Evolutionary conservation across 148 eudicot genomes (phyloP).

Genomic region (Arbutus unedo): DNA sequence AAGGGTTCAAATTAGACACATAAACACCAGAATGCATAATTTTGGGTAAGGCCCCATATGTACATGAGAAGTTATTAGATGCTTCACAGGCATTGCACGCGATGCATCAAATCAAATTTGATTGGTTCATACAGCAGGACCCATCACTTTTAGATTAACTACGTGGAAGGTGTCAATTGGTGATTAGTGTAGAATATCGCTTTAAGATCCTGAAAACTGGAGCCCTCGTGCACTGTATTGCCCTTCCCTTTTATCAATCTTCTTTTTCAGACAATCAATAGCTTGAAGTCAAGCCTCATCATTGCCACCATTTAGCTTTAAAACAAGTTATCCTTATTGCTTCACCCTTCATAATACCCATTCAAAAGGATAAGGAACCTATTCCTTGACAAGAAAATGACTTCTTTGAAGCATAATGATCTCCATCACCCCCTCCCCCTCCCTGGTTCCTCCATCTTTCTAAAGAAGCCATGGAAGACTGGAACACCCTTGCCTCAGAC

Average conservation of each 20-base stretch:
- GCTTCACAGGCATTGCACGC: neutral
- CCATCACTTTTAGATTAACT: neutral
- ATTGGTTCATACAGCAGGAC: neutral
- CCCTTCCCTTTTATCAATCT: neutral
- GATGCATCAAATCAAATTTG: neutral
- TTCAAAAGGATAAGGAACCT: slow-evolving; percentile 35
- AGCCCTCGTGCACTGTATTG: neutral
- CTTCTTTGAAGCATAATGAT: slow-evolving; percentile 22
- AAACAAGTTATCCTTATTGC: slow-evolving; percentile 40
- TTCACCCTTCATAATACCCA: slow-evolving; percentile 57
- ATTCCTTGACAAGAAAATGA: slow-evolving; percentile 49
- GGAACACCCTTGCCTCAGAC: slow-evolving; percentile 52
- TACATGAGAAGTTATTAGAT: neutral
- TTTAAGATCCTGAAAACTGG: neutral
- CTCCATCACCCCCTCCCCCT: slow-evolving; percentile 14
- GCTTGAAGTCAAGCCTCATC: slow-evolving; percentile 17
- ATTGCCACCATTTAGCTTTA: slow-evolving; percentile 23
- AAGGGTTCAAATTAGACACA: too few species aligned
- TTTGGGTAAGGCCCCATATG: too few species aligned
- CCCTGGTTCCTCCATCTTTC: neutral
- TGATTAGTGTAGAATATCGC: neutral
- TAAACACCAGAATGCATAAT: too few species aligned
- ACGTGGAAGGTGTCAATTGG: neutral
- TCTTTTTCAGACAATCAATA: neutral
- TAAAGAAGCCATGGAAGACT: slow-evolving; percentile 48